Evolutionary conservation across 2,329 filamentous ascomycete genomes (phyloP).

Genomic region (Exophiala bonariae): DNA sequence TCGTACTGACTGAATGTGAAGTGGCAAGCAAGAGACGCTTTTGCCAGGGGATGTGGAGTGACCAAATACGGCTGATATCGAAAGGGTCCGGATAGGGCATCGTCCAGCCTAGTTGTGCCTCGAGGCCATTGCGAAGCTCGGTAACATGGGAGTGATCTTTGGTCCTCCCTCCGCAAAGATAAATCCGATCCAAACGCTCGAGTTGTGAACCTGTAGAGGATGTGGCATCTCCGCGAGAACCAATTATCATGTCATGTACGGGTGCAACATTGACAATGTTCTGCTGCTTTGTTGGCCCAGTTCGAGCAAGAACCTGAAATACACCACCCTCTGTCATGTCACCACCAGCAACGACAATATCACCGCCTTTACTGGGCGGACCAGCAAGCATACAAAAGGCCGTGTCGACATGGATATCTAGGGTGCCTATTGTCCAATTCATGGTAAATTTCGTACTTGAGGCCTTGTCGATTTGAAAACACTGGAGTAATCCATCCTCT

Average conservation of each 20-base stretch:
- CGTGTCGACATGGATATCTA: slow-evolving; percentile 68
- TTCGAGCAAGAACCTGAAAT: slow-evolving; percentile 66
- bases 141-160: slow-evolving; percentile 60
- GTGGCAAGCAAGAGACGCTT: slow-evolving; percentile 40
- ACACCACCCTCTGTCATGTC: slow-evolving; percentile 75
- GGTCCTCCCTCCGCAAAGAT: slow-evolving; percentile 30
- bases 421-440: slow-evolving; percentile 55
- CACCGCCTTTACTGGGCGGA: slow-evolving; percentile 58
- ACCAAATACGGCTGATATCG: slow-evolving; percentile 45
- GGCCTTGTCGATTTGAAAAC: slow-evolving; percentile 63
- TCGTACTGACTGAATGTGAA: slow-evolving; percentile 42
- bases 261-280: slow-evolving; percentile 64
- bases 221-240: slow-evolving; percentile 8
- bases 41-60: slow-evolving; percentile 37
- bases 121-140: slow-evolving; percentile 69
- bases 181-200: slow-evolving; percentile 14
- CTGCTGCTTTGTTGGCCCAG: slow-evolving; percentile 56
- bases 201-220: not conserved
- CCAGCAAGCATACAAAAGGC: slow-evolving; percentile 69
- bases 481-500: slow-evolving; percentile 80
- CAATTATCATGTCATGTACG: slow-evolving; percentile 44
- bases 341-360: slow-evolving; percentile 78
- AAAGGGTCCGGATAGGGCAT: slow-evolving; percentile 41
- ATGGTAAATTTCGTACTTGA: slow-evolving; percentile 51
- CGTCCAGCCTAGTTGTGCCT: slow-evolving; percentile 61